Evolutionary conservation across 139 green algal species (phyloP), one percentile per base, ranked within the genome.

Genomic region (Tetratostichococcus sp.): DNA sequence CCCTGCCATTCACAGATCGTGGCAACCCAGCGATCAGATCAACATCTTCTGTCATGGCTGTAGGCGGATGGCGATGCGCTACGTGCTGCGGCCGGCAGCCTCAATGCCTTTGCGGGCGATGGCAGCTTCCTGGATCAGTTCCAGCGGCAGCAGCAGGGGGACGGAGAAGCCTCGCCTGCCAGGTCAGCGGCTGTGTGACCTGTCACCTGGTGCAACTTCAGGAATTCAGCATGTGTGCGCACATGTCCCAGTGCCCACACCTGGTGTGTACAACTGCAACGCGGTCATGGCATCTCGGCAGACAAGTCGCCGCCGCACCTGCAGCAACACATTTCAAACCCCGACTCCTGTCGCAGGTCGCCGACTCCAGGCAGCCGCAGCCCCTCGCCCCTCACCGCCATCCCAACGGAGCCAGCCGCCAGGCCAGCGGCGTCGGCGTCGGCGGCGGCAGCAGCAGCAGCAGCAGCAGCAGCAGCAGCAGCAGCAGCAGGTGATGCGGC

Each of bases 51-150:
- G 50, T 17, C 14, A 62, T 62, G 19, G 14, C 17, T 26, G 50
- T 25, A 34, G 22, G 30, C 68, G 16, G 69, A 77, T 35, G 73
- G 69, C 0, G 76, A 34, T 5, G 35, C 57, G 21, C 59, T 84
- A 28, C 32, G 43, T 4, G 70, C 57, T 1, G 83, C 73, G 25
- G 90, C 90, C 0, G 69, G 73, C 0, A 74, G 77, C 42, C 76
- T 96, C 23, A 96, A 97, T 79, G 50, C 57, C 5, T 94, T 93
- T 26, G 14, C 34, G 1, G 78, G 77, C 34, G 92, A 95, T 73
- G 91, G 92, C 34, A 88, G 77, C 33, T 96, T 96, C 80, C 75
- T 94, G 79, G 77, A 90, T 4, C 71, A 72, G 1, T 86, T 91
- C 39, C 34, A 75, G 73, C 57, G 31, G 43, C 58, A 66, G 77